phyloP scores from a whole-genome alignment of 1,284 basidiomycete species.

The Cystobasidium slooffiae region DNA sequence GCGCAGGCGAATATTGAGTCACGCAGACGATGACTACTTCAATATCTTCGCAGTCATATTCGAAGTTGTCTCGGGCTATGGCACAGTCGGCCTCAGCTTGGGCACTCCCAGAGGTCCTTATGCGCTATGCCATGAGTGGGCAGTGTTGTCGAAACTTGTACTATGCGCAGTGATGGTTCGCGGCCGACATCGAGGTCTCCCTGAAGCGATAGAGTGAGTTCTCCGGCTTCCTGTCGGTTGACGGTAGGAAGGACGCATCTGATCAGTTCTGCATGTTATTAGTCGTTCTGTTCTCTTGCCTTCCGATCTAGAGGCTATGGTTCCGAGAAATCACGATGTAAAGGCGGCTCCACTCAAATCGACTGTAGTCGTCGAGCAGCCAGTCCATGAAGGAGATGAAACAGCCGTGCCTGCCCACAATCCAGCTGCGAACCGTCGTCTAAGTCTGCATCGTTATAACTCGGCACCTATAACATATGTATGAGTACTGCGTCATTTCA shows the following conservation, averaged over 20 bases:
- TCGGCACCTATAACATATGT: too few species aligned
- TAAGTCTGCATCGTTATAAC: too few species aligned
- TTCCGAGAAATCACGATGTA: background rate
- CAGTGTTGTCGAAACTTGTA: slow-evolving; percentile 82
- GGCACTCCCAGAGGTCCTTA: slow-evolving; percentile 72
- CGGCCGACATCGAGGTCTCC: slow-evolving; percentile 82
- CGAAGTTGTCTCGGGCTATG: slow-evolving; percentile 86
- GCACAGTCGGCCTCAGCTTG: slow-evolving; percentile 82
- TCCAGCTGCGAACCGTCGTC: too few species aligned
- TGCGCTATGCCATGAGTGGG: slow-evolving; percentile 78
- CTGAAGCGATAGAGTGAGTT: slow-evolving; percentile 51
- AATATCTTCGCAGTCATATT: slow-evolving; percentile 74
- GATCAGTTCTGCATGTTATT: background rate
- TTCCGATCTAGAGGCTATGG: slow-evolving; percentile 24
- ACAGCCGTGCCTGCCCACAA: too few species aligned
- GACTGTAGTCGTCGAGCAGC: too few species aligned
- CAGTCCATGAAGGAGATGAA: too few species aligned
- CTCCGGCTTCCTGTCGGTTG: background rate
- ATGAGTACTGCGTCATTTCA: too few species aligned
- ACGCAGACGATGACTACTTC: slow-evolving; percentile 60
- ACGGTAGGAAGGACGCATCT: background rate
- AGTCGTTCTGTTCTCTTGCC: slow-evolving; percentile 36
- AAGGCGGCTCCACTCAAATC: too few species aligned
- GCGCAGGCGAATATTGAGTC: slow-evolving; percentile 63
- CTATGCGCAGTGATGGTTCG: slow-evolving; percentile 86